phyloP scores from a whole-genome alignment of 2,329 filamentous ascomycete species.

The Cladosporium sp. region DNA sequence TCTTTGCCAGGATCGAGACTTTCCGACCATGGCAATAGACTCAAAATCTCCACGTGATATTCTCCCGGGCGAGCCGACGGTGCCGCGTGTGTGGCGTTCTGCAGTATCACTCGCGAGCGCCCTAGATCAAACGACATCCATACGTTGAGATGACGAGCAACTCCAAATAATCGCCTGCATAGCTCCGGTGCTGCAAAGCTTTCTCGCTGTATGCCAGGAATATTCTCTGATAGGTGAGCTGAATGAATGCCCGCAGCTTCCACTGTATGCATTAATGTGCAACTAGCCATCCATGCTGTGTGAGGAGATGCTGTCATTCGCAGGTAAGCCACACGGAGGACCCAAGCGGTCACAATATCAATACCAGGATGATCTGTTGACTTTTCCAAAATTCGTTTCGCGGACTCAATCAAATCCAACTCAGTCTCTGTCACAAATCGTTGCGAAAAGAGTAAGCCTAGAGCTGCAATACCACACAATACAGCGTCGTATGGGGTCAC shows the following conservation, averaged over 20 bases:
- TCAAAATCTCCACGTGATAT: constrained; percentile 43
- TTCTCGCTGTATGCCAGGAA: constrained; percentile 12
- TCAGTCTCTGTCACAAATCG: constrained; percentile 37
- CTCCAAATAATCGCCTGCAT: constrained; percentile 31
- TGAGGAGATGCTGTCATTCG: constrained; percentile 49
- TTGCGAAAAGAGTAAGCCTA: constrained; percentile 49
- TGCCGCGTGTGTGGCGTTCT: constrained; percentile 38
- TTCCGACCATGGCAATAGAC: constrained; percentile 47
- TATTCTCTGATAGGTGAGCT: constrained; percentile 24
- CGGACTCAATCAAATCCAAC: constrained; percentile 43
- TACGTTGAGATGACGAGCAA: constrained; percentile 53
- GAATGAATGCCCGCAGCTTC: constrained; percentile 47
- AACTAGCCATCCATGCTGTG: constrained; percentile 53
- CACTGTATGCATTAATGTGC: constrained; percentile 51
- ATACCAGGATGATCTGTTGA: constrained; percentile 30
- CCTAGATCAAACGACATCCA: constrained; percentile 56
- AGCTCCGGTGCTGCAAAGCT: constrained; percentile 9
- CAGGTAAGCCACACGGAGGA: constrained; percentile 50
- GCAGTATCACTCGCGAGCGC: constrained; percentile 45
- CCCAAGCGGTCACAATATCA: constrained; percentile 43
- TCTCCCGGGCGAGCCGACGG: constrained; percentile 35
- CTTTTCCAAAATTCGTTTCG: constrained; percentile 40
- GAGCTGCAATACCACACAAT: constrained; percentile 50
- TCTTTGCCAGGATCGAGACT: constrained; percentile 48
- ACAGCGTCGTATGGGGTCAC: constrained; percentile 41